Evolutionary conservation across 1,284 basidiomycete species (phyloP), one percentile per base, ranked within the genome.

Genomic region (Irpex lacteus): DNA sequence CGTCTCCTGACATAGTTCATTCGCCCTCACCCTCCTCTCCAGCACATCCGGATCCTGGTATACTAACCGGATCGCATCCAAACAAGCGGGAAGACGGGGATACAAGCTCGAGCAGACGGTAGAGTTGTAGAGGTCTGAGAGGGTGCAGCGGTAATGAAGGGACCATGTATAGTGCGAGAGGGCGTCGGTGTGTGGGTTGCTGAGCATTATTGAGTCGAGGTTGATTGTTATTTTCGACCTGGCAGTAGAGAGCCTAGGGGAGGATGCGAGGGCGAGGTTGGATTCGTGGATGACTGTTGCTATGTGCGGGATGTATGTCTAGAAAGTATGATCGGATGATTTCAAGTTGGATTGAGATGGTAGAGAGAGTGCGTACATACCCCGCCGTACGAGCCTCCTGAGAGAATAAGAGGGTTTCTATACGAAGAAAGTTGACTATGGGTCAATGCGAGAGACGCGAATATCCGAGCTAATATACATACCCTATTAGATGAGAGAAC

Each of bases 361-460:
- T 8, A 36, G 44, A 37, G n/a, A 50, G 56, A 0, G 53, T 18
- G 11, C 6, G 57, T 7, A 57, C 65, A 9, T 6, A 73, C 68
- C 1, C 76, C 76, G 13, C 75, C 76, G 61, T 78, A 77, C 3
- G 75, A 76, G 7, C 73, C 75, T 15, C 72, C 70, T 5, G 72
- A 68, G 15, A 77, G 32, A n/a, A 74, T 60, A 47, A 77, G 66
- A 59, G 70, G 63, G 54, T 74, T 75, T 19, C 75, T 77, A 52
- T 4, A 47, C 18, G 58, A 21, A 26, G 5, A 57, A 36, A 64
- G 53, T 3, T 40, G 59, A 15, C 56, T 55, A 54, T 32, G 3
- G 3, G 54, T 50, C 4, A 5, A 58, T 36, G 18, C 36, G 21
- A 13, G 32, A 18, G 19, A 34, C 32, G 32, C 32, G 4, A 4